A percentile compares a stretch with the other conserved stretches of the same genome.
Evolutionary conservation across 331 rosid species (phyloP).

Genomic region (Erythrophleum ivorense): DNA sequence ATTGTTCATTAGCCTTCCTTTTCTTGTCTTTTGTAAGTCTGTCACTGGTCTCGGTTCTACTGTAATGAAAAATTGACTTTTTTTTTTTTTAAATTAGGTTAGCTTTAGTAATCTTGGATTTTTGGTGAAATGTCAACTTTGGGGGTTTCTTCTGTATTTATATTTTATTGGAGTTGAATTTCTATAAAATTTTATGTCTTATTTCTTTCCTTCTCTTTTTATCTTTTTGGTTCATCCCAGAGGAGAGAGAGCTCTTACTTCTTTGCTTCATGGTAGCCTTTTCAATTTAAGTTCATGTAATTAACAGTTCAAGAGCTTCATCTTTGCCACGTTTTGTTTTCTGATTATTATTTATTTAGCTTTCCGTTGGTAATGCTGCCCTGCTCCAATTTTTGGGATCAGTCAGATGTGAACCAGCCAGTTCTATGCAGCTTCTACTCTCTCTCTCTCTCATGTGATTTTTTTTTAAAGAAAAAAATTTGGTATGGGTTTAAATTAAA

Average conservation of each 20-base stretch:
- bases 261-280: neutral
- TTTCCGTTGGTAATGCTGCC: neutral
- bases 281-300: neutral
- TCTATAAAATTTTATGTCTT: neutral
- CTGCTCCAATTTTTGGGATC: slow-evolving; percentile 6
- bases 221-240: neutral
- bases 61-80: neutral
- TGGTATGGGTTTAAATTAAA: neutral
- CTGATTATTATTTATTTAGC: neutral
- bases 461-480: neutral
- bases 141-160: slow-evolving; percentile 33
- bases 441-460: too few relatives aligned
- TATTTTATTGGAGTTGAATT: neutral
- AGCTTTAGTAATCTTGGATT: slow-evolving; percentile 21
- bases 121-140: slow-evolving; percentile 4
- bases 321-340: neutral
- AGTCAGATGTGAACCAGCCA: slow-evolving; percentile 1
- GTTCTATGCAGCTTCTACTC: neutral
- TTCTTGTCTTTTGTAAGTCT: slow-evolving; percentile 3
- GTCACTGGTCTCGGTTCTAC: slow-evolving; percentile 20
- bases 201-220: neutral
- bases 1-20: slow-evolving; percentile 15
- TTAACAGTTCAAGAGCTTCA: neutral
- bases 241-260: neutral
- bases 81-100: neutral